Evolutionary conservation across 1,284 basidiomycete genomes (phyloP).

Genomic region (Cryptococcus sp.): DNA sequence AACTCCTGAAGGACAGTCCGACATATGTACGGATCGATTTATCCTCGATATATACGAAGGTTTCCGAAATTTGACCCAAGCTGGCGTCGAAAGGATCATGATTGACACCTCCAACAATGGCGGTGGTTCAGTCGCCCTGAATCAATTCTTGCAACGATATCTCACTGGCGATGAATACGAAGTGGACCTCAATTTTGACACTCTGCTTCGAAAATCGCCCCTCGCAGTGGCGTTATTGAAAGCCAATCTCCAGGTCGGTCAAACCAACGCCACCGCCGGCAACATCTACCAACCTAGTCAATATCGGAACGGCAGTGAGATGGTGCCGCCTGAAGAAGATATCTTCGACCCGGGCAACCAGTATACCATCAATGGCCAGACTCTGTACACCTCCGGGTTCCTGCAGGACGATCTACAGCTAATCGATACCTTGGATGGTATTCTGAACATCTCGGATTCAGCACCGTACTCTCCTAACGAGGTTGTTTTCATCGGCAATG

Average conservation of each 20-base stretch:
- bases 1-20: not conserved
- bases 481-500: constrained; percentile 18
- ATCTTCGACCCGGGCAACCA: constrained; percentile 9
- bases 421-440: constrained; percentile 6
- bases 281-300: constrained; percentile 2
- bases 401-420: constrained; percentile 4
- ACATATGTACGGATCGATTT: constrained; percentile 10
- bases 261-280: constrained; percentile 1
- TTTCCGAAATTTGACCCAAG: constrained; percentile 12
- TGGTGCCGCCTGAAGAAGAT: not conserved
- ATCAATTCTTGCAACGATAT: constrained; percentile 10
- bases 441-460: constrained; percentile 7
- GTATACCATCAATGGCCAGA: constrained; percentile 10
- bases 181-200: constrained; percentile 14
- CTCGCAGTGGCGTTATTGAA: constrained; percentile 11
- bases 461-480: constrained; percentile 13
- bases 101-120: constrained; percentile 20
- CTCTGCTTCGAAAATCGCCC: constrained; percentile 11
- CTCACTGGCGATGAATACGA: constrained; percentile 17
- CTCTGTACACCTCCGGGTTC: constrained; percentile 8
- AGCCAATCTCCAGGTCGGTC: constrained; percentile 5
- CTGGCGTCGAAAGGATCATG: constrained; percentile 12
- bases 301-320: constrained; percentile 4
- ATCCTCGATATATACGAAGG: constrained; percentile 11
- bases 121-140: constrained; percentile 11